Evolutionary conservation across 129 eudicot species (phyloP), one percentile per base, ranked within the genome.

Genomic region (Lactuca saligna): DNA sequence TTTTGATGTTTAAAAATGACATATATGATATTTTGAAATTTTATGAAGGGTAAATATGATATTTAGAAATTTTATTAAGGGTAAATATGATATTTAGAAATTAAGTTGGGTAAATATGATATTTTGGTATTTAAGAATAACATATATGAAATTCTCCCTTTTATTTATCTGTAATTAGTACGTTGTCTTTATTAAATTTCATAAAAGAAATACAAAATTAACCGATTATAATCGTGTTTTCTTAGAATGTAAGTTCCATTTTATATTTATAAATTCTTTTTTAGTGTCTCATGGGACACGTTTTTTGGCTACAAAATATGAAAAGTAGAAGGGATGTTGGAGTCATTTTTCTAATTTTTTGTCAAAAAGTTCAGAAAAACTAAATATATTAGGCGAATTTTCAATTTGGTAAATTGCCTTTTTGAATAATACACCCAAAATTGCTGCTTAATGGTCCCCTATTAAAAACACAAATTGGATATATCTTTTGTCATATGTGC

Each of bases 221-320:
- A 75, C 74, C 79, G 73, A 75, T 74, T 62, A 75, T 75, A 75
- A 75, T 75, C 65, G 67, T 67, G 69, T 48, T 66, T 75, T 33
- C 54, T 58, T 58, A 38, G 68, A 75, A 54, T 75, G 66, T 61
- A 65, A 74, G 9, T 34, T 38, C 8, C 54, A 57, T 57, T 57
- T 8, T 1, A 17, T 25, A 64, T 74, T 17, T 17, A 74, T 66
- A 75, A 54, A 65, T 32, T 56, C 12, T 9, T 57, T 17, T 66
- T 37, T 16, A 44, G 33, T 46, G 46, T 69, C 64, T 35, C 66
- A 59, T 49, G 63, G 68, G 74, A 67, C 66, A 35, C 66, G 34
- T 66, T 75, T 66, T 66, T 46, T n/a, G 73, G 57, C 38, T 54
- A 66, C 54, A 49, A 63, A 11, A 31, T 75, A 37, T 74, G 51